Base-by-base conservation (phyloP, 352 stramenopile genomes). In the Globisporangium paddicum region DNA sequence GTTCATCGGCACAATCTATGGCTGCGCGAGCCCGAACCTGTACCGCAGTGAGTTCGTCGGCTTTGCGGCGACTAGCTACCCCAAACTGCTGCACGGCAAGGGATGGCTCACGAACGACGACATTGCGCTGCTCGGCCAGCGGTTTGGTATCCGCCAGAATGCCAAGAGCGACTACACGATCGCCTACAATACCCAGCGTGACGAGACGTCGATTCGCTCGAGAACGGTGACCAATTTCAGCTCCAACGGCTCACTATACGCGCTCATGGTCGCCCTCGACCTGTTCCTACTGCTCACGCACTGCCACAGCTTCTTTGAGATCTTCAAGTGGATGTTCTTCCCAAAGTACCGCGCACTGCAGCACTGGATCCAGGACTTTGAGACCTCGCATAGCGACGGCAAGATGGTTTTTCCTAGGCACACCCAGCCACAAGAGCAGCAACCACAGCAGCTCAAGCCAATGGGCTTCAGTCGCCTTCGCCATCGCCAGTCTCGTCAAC, bases 321-420 rank as follows among this genome's bases (percentile, higher is more conserved):
- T 73, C 46, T 28, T 65, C 48, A 62, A 70, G 51, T 68, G 66
- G 62, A 61, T 68, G 18, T 23, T 63, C n/a, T 32, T 60, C 5
- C 58, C 66, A 13, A 37, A 70, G n/a, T 63, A 68, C 13, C 35
- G 51, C 10, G 59, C 62, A 18, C 32, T 72, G 1, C 66, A 69
- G 21, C 44, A 26, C 9, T 72, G 66, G 66, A 69, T 72, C 7
- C 52, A 50, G 16, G 54, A 63, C 9, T 69, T 72, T 40, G 61
- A 72, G 47, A 52, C 53, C 4, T 32, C 49, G 9, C 41, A 53
- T 2, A 18, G 42, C 41, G 34, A 47, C 35, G n/a, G n/a, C n/a
- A 45, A 46, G 2, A 35, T 67, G 21, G 45, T 30, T 1, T 37
- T 45, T 1, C 62, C 58, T 21, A 44, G 55, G 46, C 18, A 53